Conservation (phyloP, 805 yeast genomes). For the Ogataea corticis region DNA sequence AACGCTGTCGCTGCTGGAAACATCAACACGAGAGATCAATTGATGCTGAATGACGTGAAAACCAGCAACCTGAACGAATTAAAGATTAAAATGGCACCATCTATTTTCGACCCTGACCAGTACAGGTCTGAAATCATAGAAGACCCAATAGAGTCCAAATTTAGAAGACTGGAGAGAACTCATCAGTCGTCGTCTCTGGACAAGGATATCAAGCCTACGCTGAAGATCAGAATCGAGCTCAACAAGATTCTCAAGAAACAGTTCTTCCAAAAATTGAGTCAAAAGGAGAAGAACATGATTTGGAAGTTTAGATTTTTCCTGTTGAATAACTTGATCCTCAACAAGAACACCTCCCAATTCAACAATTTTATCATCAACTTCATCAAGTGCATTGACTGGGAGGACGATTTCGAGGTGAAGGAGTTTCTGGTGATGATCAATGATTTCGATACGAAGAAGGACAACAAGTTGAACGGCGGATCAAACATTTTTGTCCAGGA, state of each 20-base stretch:
- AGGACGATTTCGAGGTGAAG: conserved; percentile 73
- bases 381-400: conserved; percentile 86
- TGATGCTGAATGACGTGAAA: conserved; percentile 27
- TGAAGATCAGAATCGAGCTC: conserved; percentile 75
- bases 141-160: conserved; percentile 89
- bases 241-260: conserved; percentile 70
- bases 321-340: conserved; percentile 48
- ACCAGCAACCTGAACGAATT: conserved; percentile 22
- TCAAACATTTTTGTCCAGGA: conserved; percentile 34
- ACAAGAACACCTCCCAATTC: conserved; percentile 35
- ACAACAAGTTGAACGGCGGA: conserved; percentile 8
- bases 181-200: conserved; percentile 78
- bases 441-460: conserved; percentile 27
- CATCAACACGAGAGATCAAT: conserved; percentile 20
- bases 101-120: conserved; percentile 71
- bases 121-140: conserved; percentile 40
- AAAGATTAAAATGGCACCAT: conserved; percentile 13
- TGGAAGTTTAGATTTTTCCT: conserved; percentile 91
- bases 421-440: conserved; percentile 59
- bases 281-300: conserved; percentile 79
- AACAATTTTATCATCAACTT: conserved; percentile 55
- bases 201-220: conserved; percentile 84
- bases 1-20: conserved; percentile 19
- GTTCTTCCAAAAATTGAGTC: conserved; percentile 78
- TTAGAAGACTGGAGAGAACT: conserved; percentile 79